Base-by-base conservation (phyloP, 306 rosid species). In the Abrus pulchellus region DNA sequence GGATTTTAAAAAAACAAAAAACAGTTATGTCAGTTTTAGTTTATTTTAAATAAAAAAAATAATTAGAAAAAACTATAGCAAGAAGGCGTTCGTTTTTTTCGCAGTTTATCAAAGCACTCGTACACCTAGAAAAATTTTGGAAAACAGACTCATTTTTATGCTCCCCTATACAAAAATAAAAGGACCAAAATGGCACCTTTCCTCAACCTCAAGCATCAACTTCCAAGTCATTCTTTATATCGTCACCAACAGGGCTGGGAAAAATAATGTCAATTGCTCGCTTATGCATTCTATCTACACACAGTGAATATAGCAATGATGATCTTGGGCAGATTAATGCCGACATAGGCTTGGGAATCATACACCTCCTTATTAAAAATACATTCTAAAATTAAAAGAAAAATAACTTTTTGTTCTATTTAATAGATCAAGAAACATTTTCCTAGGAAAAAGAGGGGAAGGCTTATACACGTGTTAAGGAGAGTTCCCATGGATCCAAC, bases 171-270 rank as follows among this genome's bases (percentile, higher is more conserved):
- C 9, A 61, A 33, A 61, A 33, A 0, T 32, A 61, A 11, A 34
- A 61, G 44, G 44, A 32, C 20, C 44, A 32, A 61, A 61, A 5
- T 13, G n/a, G 32, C 48, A 8, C 45, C 43, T 47, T 9, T 44
- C 44, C 59, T 68, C 38, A 5, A 67, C 44, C 59, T 68, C 38
- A 5, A 67, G 40, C 38, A 66, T 41, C 29, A 49, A 49, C 72
- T 43, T 72, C 65, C 65, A 36, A 50, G 6, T 55, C 38, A 53
- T 30, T 47, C 2, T 45, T 20, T 3, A 33, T 20, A 70, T 0
- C 20, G 20, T 20, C 20, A 20, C 20, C 20, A 20, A 20, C 20
- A 52, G 32, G 32, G 11, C 13, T 5, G 57, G n/a, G 9, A 7
- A 43, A 74, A 57, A 28, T 48, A 45, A 7, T 45, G 69, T 34